Percentiles rank a stretch among this genome's conserved stretches.
Conservation (phyloP, 257 asterid species). For the Fraxinus anomala region DNA sequence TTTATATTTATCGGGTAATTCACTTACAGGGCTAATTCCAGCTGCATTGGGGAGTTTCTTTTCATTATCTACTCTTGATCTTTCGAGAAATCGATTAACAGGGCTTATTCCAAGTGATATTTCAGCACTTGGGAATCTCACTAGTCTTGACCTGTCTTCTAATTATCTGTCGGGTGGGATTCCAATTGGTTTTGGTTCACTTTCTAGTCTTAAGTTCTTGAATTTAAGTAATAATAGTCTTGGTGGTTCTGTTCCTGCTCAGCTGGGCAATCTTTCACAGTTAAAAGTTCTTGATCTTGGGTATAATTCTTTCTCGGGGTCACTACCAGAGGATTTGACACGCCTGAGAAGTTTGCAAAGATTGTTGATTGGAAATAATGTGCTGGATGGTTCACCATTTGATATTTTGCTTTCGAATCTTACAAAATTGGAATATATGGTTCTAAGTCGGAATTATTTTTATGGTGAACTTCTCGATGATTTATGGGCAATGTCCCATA, state of each 20-base stretch:
- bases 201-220: constrained; percentile 45
- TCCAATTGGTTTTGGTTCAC: constrained; percentile 44
- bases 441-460: constrained; percentile 39
- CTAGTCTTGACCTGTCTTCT: constrained; percentile 55
- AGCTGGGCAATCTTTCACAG: constrained; percentile 51
- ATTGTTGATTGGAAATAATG: constrained; percentile 47
- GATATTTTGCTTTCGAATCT: constrained; percentile 34
- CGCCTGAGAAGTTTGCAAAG: constrained; percentile 41
- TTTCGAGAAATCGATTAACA: constrained; percentile 54
- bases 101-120: constrained; percentile 60
- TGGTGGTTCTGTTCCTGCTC: constrained; percentile 49
- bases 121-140: constrained; percentile 53
- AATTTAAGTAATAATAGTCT: constrained; percentile 57
- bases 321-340: constrained; percentile 44
- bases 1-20: constrained; percentile 51
- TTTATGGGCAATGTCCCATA: constrained; percentile 37
- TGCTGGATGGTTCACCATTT: constrained; percentile 41
- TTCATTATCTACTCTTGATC: constrained; percentile 49
- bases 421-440: constrained; percentile 32
- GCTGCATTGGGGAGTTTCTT: constrained; percentile 44
- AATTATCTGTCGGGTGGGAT: constrained; percentile 57
- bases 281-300: constrained; percentile 58
- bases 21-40: constrained; percentile 62
- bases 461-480: constrained; percentile 40
- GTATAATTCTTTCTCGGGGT: constrained; percentile 48